Percentiles rank a stretch among this genome's conserved stretches.
Evolutionary conservation across 129 eudicot genomes (phyloP).

Genomic region (Chrysanthemum makinoi): DNA sequence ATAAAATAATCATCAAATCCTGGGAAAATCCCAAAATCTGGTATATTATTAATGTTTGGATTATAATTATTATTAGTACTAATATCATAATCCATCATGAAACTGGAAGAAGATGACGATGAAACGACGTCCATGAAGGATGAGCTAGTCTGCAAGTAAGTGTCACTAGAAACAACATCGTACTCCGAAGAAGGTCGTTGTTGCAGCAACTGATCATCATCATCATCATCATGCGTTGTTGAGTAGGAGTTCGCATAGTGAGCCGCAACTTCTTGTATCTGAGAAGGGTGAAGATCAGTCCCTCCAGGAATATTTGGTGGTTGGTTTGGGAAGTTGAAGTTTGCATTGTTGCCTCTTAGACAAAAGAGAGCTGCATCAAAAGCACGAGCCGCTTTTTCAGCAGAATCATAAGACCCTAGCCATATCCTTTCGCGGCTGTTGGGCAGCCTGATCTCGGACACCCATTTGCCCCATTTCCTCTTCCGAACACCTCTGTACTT

Average conservation of each 20-base stretch:
- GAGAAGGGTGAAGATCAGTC: constrained; percentile 31
- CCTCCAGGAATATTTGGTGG: constrained; percentile 43
- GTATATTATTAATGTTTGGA: background rate
- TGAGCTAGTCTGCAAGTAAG: background rate
- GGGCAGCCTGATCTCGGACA: constrained; percentile 46
- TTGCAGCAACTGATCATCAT: background rate
- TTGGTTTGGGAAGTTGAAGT: constrained; percentile 43
- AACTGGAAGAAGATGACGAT: background rate
- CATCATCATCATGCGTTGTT: background rate
- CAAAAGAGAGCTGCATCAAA: constrained; percentile 46
- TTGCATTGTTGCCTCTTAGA: constrained; percentile 36
- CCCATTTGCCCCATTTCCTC: constrained; percentile 58
- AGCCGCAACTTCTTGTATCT: constrained; percentile 39
- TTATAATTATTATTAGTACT: background rate
- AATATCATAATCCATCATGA: constrained; percentile 9
- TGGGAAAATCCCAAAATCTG: constrained; percentile 33
- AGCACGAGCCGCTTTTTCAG: constrained; percentile 47
- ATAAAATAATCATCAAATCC: constrained; percentile 41
- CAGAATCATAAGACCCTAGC: constrained; percentile 40
- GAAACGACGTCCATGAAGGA: background rate
- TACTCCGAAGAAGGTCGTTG: no score
- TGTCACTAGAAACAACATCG: background rate
- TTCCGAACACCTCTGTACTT: constrained; percentile 41
- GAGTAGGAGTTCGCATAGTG: constrained; percentile 24
- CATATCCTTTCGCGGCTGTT: constrained; percentile 49